These are phyloP conservation scores for Sideroxylon spinosum DNA, from an alignment of 179 eudicot genomes.

Conservation along the genomic window DNA sequence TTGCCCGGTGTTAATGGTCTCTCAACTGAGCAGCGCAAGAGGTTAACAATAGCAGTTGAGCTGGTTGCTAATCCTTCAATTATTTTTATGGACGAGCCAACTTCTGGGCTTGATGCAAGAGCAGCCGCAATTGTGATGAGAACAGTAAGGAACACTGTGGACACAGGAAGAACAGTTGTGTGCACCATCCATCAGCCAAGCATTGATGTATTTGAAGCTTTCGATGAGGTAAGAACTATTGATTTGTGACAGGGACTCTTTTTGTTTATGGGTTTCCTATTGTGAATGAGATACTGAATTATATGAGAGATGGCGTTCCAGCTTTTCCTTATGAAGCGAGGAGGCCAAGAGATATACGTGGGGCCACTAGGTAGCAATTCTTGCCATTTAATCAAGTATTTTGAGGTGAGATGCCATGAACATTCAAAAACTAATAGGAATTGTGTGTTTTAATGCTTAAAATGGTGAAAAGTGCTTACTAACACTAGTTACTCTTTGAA, in stretches of 20 bases:
- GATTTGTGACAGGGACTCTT: no score
- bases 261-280: background rate
- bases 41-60: slow-evolving; percentile 81
- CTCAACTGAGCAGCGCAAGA: slow-evolving; percentile 74
- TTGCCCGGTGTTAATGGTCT: slow-evolving; percentile 73
- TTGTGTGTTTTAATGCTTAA: no score
- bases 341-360: slow-evolving; percentile 75
- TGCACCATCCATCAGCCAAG: slow-evolving; percentile 89
- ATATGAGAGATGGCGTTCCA: slow-evolving; percentile 14
- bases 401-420: slow-evolving; percentile 48
- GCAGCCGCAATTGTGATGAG: slow-evolving; percentile 92
- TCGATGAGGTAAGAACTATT: slow-evolving; percentile 54
- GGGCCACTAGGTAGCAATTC: slow-evolving; percentile 72
- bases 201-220: slow-evolving; percentile 81
- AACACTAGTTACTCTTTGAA: background rate
- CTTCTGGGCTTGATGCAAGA: slow-evolving; percentile 82
- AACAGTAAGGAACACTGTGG: slow-evolving; percentile 72
- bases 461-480: background rate
- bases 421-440: background rate
- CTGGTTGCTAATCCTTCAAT: slow-evolving; percentile 85
- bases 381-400: slow-evolving; percentile 56
- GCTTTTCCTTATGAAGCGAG: slow-evolving; percentile 67
- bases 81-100: slow-evolving; percentile 86
- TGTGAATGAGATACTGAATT: background rate
- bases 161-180: slow-evolving; percentile 80